Base-by-base conservation (phyloP, 306 rosid species). In the Mucuna pruriens region DNA sequence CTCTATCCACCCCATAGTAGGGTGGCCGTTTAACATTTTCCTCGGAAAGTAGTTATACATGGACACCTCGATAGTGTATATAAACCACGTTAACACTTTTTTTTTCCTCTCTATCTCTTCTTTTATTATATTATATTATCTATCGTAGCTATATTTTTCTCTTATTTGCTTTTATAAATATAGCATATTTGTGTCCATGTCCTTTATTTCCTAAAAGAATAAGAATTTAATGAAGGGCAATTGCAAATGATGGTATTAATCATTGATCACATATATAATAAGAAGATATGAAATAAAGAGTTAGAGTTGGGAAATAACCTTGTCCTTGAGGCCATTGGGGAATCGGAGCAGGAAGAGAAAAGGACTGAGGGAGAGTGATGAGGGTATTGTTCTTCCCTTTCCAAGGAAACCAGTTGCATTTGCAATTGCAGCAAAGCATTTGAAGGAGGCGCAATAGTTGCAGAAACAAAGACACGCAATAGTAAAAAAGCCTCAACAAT, bases 301-400 rank as follows among this genome's bases (percentile, higher is more conserved):
- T 23, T 58, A 2, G 29, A 11, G 19, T n/a, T 7, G 15, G 10
- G 3, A n/a, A 58, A 77, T 29, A 9, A 92, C 97, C 95, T 82
- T 62, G 84, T 90, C 97, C 95, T 82, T 62, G 84, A 66, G 98
- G 96, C 97, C 98, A 94, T 62, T 60, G 74, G 2, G 94, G 92
- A 68, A 87, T 75, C 3, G 92, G 82, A 75, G 87, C 70, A 23
- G 94, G 91, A 66, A 91, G 89, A 63, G 90, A 90, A 83, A 87
- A 93, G 36, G 79, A 10, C 39, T 64, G 74, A 55, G 87, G 81
- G 79, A 81, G 90, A 26, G 67, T 60, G 33, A 58, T 13, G 57
- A 36, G 40, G 7, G 11, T 20, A 9, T 40, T 49, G 63, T 74
- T 1, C 26, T 71, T 31, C 34, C 46, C 36, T 23, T 89, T 88